These are phyloP conservation scores for Sphagnum contortum DNA, from an alignment of 225 moss, liverwort and hornwort species.

Conservation along the genomic window DNA sequence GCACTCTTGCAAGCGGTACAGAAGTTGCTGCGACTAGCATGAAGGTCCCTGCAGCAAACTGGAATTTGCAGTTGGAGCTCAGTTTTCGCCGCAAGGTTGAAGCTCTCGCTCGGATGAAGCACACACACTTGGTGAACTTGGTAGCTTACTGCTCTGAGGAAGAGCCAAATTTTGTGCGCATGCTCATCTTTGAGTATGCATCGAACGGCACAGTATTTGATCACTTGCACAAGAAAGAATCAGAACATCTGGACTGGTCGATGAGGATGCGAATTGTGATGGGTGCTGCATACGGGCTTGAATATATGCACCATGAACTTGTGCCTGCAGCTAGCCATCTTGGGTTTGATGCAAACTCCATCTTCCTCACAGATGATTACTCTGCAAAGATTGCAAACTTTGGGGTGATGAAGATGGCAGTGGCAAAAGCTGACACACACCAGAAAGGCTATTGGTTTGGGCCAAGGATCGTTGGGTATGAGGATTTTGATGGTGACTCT, in stretches of 20 bases:
- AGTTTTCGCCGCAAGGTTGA: constrained; percentile 67
- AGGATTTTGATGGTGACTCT: constrained; percentile 33
- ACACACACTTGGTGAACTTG: constrained; percentile 69
- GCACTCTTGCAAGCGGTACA: constrained; percentile 54
- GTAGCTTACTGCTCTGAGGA: constrained; percentile 66
- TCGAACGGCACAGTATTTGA: constrained; percentile 78
- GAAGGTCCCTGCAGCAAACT: constrained; percentile 29
- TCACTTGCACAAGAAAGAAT: constrained; percentile 56
- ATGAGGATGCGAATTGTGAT: constrained; percentile 76
- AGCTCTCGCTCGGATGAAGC: constrained; percentile 72
- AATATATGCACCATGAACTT: constrained; percentile 83
- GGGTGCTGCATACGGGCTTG: constrained; percentile 69
- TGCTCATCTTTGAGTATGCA: constrained; percentile 85
- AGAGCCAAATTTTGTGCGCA: constrained; percentile 56
- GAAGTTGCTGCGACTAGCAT: constrained; percentile 83
- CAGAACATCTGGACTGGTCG: constrained; percentile 74
- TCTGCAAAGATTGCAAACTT: constrained; percentile 63
- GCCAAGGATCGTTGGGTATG: constrained; percentile 22
- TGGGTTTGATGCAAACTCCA: constrained; percentile 50
- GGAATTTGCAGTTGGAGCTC: constrained; percentile 55
- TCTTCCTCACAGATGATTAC: constrained; percentile 74
- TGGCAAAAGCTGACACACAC: constrained; percentile 8
- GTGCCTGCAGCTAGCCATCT: constrained; percentile 64
- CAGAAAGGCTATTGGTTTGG: constrained; percentile 22
- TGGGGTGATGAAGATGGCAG: constrained; percentile 26